Evolutionary conservation across 495 filamentous ascomycete species (phyloP).

Genomic region (Tuber brumale): DNA sequence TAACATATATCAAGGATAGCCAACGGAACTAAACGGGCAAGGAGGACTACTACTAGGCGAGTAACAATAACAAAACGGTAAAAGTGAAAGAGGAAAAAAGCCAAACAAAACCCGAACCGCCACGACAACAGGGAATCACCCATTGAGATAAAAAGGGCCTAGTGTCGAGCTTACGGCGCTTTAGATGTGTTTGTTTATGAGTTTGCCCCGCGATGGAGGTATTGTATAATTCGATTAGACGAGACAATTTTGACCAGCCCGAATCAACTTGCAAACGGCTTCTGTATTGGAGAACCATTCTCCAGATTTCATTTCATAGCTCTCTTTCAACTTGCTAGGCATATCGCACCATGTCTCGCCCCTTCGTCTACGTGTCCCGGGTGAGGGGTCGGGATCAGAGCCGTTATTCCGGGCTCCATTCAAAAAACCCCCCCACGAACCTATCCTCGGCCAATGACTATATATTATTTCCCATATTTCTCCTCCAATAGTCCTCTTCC

Average conservation of each 20-base stretch:
- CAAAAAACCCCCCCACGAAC: too few species aligned
- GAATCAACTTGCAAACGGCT: not conserved
- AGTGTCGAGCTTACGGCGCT: not conserved
- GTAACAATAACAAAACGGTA: not conserved
- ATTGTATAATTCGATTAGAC: not conserved
- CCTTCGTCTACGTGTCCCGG: not conserved
- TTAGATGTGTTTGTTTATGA: not conserved
- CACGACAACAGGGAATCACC: not conserved
- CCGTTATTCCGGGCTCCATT: not conserved
- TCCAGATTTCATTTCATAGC: not conserved
- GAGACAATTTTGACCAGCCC: not conserved
- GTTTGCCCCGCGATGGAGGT: not conserved
- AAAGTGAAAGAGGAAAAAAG: not conserved
- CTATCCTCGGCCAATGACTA: too few species aligned
- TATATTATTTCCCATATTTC: too few species aligned
- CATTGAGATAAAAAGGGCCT: not conserved
- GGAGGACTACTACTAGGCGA: not conserved
- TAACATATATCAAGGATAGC: not conserved
- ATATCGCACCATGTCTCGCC: not conserved
- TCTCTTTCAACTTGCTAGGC: not conserved
- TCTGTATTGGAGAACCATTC: not conserved
- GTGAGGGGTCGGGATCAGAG: too few species aligned
- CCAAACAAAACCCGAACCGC: not conserved
- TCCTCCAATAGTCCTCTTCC: too few species aligned
- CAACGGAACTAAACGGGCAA: not conserved